phyloP scores from a whole-genome alignment of 169 alveolate genomes.

The Babesia sp. region DNA sequence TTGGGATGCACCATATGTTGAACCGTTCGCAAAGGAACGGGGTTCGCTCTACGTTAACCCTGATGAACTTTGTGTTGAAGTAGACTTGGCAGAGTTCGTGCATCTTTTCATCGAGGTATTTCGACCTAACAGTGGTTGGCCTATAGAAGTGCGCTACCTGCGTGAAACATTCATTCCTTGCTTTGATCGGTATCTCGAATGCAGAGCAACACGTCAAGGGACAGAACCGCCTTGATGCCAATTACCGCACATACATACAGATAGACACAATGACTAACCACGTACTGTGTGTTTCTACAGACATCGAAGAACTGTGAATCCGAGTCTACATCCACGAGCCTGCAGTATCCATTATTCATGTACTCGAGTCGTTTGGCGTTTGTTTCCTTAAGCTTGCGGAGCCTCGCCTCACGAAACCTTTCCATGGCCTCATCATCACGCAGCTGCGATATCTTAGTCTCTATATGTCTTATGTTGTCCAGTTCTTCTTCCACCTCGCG shows the following conservation, averaged over 20 bases:
- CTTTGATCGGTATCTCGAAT: neutral
- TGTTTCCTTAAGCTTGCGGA: conserved; percentile 68
- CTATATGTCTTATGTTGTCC: conserved; percentile 59
- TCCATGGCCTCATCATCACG: conserved; percentile 76
- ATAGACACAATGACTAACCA: conserved; percentile 35
- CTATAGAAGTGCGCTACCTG: conserved; percentile 77
- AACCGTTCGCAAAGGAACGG: conserved; percentile 78
- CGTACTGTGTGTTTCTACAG: conserved; percentile 68
- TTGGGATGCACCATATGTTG: conserved; percentile 81
- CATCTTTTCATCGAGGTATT: conserved; percentile 70
- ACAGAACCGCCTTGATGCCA: neutral
- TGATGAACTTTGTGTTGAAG: conserved; percentile 70
- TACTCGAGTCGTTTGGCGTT: conserved; percentile 65
- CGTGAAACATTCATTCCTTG: neutral
- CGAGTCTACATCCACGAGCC: conserved; percentile 70
- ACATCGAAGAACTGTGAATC: conserved; percentile 77
- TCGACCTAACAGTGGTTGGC: conserved; percentile 76
- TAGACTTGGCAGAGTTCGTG: conserved; percentile 61
- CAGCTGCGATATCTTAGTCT: conserved; percentile 64
- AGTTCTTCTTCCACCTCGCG: conserved; percentile 72
- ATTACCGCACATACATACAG: neutral
- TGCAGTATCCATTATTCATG: conserved; percentile 73
- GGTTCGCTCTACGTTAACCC: conserved; percentile 74
- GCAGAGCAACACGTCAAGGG: neutral
- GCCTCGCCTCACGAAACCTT: conserved; percentile 67